A percentile compares a stretch with the other conserved stretches of the same genome.
Evolutionary conservation across 176 grass and related monocot genomes (phyloP).

Genomic region (Phoenix roebelenii): DNA sequence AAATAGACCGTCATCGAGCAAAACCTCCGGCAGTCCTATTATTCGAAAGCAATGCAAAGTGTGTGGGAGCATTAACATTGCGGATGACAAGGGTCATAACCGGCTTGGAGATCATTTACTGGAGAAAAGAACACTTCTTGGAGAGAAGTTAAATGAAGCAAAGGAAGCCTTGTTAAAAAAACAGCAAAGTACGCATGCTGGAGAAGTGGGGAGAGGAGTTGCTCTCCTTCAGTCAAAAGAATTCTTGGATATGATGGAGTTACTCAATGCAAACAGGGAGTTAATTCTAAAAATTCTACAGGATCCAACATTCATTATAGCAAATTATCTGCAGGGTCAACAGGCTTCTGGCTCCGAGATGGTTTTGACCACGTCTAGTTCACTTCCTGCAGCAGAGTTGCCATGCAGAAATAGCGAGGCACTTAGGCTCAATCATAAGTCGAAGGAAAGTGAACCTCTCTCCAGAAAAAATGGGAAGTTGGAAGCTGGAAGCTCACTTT

Average conservation of each 20-base stretch:
- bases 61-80: slow-evolving; percentile 10
- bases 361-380: slow-evolving; percentile 25
- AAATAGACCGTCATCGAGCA: not conserved
- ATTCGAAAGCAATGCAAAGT: not conserved
- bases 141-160: not conserved
- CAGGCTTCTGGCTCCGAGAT: slow-evolving; percentile 18
- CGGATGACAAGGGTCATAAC: slow-evolving; percentile 8
- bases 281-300: slow-evolving; percentile 61
- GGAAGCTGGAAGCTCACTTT: slow-evolving; percentile 24
- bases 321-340: slow-evolving; percentile 31
- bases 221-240: slow-evolving; percentile 43
- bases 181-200: slow-evolving; percentile 8
- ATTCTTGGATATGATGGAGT: slow-evolving; percentile 48
- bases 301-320: slow-evolving; percentile 39
- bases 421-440: not conserved
- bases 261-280: slow-evolving; percentile 49
- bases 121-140: not conserved
- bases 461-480: slow-evolving; percentile 11
- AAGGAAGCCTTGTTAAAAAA: slow-evolving; percentile 13
- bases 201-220: slow-evolving; percentile 7
- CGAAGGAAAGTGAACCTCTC: slow-evolving; percentile 27
- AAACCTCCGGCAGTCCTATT: not conserved
- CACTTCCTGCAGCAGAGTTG: slow-evolving; percentile 32
- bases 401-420: not conserved
- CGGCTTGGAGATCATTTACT: slow-evolving; percentile 9